Evolutionary conservation across 1,139 yeast species (phyloP).

Genomic region (Kazachstania sp.): DNA sequence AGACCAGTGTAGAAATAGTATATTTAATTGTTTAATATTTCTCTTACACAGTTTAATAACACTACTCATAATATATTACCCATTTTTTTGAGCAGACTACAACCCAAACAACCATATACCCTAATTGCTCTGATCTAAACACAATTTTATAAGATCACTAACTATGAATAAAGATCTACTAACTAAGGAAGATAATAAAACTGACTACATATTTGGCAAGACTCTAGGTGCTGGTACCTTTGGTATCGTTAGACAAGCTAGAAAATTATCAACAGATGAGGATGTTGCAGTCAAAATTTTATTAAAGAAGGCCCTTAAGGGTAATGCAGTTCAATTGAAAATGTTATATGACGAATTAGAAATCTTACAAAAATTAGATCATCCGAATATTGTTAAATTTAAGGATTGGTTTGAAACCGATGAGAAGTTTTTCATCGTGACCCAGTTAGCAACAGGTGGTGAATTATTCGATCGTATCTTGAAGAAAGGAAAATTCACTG

Average conservation of each 20-base stretch:
- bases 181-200: constrained; percentile 36
- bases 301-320: constrained; percentile 70
- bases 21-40: too few relatives aligned
- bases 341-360: constrained; percentile 67
- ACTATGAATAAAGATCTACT: not conserved
- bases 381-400: constrained; percentile 76
- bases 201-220: constrained; percentile 60
- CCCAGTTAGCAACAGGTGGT: constrained; percentile 81
- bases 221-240: constrained; percentile 89
- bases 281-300: constrained; percentile 84
- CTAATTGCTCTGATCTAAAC: not conserved
- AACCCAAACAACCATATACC: too few relatives aligned
- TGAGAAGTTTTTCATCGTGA: constrained; percentile 67
- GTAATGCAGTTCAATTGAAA: constrained; percentile 45
- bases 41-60: too few relatives aligned
- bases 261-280: constrained; percentile 48
- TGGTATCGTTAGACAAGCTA: constrained; percentile 79
- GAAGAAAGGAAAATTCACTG: constrained; percentile 70
- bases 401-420: constrained; percentile 84
- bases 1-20: too few relatives aligned
- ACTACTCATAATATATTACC: too few relatives aligned
- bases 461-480: constrained; percentile 82
- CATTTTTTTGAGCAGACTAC: too few relatives aligned
- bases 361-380: constrained; percentile 56
- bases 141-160: not conserved